Conservation (phyloP, 2,329 filamentous ascomycete species). For the Cladosporium sp. region DNA sequence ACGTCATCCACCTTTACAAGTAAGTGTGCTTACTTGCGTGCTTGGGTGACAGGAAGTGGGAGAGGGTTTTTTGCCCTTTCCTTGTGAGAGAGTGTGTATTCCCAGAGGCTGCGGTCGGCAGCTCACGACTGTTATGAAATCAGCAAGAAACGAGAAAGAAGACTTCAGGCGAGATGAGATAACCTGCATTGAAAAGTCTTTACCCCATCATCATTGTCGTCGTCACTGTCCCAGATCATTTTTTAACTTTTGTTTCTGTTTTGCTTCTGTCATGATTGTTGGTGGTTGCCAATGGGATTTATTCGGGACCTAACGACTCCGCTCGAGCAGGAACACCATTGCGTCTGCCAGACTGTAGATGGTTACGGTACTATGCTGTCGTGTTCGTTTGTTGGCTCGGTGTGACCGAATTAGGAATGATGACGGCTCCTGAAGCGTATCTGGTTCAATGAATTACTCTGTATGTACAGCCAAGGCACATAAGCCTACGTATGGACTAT, state of each 20-base stretch:
- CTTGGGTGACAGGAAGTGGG: background rate
- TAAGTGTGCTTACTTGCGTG: conserved; percentile 4
- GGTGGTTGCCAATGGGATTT: background rate
- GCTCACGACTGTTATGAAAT: background rate
- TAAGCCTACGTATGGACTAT: no score
- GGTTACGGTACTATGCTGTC: background rate
- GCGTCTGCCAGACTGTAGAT: background rate
- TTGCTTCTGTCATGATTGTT: background rate
- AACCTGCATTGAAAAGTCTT: background rate
- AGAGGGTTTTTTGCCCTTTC: background rate
- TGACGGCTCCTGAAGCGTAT: no score
- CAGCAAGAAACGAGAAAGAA: background rate
- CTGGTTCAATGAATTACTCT: no score
- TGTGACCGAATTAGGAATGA: no score
- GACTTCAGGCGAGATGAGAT: background rate
- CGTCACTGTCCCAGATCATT: no score
- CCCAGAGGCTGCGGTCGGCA: background rate
- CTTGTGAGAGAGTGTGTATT: background rate
- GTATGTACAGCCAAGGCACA: no score
- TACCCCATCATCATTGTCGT: background rate
- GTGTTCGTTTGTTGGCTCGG: background rate
- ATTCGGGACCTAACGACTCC: background rate
- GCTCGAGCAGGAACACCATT: background rate
- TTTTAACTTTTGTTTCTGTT: no score
- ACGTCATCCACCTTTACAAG: conserved; percentile 50